Conservation (phyloP, 73 alveolate genomes). For the Stentor coeruleus region DNA sequence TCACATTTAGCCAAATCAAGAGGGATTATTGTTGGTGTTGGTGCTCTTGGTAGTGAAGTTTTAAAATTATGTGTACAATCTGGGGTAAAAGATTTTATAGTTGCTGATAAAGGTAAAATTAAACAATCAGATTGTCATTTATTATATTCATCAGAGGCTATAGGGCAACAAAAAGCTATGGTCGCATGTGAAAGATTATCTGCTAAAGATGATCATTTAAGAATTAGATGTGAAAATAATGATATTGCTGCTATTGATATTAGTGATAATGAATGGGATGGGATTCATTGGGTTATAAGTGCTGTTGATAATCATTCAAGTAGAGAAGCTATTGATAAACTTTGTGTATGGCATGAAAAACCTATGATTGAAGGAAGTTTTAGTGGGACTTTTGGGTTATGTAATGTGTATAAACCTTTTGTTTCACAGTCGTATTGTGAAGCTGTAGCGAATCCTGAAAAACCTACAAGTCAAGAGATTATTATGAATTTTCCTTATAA, state of each 20-base stretch:
- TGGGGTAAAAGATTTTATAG: constrained; percentile 91
- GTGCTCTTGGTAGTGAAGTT: constrained; percentile 99
- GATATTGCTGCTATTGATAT: constrained; percentile 87
- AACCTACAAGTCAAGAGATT: constrained; percentile 90
- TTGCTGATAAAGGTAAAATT: constrained; percentile 93
- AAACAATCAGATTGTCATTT: constrained; percentile 97
- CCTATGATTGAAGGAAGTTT: constrained; percentile 94
- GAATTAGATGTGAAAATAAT: constrained; percentile 62
- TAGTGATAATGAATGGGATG: constrained; percentile 85
- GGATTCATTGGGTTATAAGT: constrained; percentile 76
- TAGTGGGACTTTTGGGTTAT: constrained; percentile 90
- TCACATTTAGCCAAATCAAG: constrained; percentile 91
- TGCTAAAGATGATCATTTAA: constrained; percentile 81
- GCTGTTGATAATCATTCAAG: constrained; percentile 97
- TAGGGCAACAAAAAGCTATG: constrained; percentile 90
- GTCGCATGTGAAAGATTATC: constrained; percentile 61
- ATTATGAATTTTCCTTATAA: constrained; percentile 93
- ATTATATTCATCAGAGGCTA: constrained; percentile 90
- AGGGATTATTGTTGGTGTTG: constrained; percentile 72
- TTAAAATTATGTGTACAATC: constrained; percentile 94
- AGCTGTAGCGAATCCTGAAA: constrained; percentile 95
- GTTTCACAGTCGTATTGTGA: constrained; percentile 90
- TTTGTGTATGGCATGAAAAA: constrained; percentile 89
- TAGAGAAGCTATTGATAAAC: constrained; percentile 82
- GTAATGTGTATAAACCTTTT: constrained; percentile 84